These are phyloP conservation scores for Chaetoscypha palmicola DNA, from an alignment of 2,329 filamentous ascomycete genomes.

Conservation along the genomic window DNA sequence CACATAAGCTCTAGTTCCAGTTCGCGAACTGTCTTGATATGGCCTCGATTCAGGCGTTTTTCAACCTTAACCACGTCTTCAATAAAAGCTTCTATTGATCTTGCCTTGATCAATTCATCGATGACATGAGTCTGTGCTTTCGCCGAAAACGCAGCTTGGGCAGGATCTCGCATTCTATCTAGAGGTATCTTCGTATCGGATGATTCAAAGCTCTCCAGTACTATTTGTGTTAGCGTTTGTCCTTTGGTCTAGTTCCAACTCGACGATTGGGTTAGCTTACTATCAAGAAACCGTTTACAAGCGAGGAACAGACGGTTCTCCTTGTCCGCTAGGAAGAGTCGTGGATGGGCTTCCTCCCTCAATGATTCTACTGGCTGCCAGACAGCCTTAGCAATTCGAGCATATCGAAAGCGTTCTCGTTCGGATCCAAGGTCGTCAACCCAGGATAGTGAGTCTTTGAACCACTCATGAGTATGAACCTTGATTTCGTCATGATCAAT, in stretches of 20 bases:
- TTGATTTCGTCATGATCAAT: slow-evolving; percentile 18
- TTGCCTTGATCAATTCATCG: slow-evolving; percentile 18
- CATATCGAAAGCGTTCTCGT: slow-evolving; percentile 16
- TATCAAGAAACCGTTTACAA: slow-evolving; percentile 21
- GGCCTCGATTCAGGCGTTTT: slow-evolving; percentile 12
- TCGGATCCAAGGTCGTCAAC: slow-evolving; percentile 14
- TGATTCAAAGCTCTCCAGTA: slow-evolving; percentile 15
- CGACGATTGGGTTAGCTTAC: slow-evolving; percentile 12
- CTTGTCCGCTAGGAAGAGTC: neutral
- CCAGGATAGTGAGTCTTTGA: slow-evolving; percentile 20
- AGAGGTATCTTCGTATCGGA: slow-evolving; percentile 1
- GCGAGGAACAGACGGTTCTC: slow-evolving; percentile 11
- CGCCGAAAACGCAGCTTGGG: slow-evolving; percentile 13
- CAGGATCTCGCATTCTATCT: slow-evolving; percentile 6
- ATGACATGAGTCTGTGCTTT: slow-evolving; percentile 18
- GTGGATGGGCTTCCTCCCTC: neutral
- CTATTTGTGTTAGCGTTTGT: slow-evolving; percentile 14
- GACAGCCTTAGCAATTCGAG: slow-evolving; percentile 18
- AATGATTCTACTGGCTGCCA: slow-evolving; percentile 19
- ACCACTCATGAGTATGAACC: slow-evolving; percentile 19
- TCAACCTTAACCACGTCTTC: slow-evolving; percentile 19
- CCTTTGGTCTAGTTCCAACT: neutral
- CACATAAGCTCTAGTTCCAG: slow-evolving; percentile 24
- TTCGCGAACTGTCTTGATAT: slow-evolving; percentile 16
- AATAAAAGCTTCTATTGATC: slow-evolving; percentile 18